phyloP scores from a whole-genome alignment of 2,329 filamentous ascomycete species.

The Didymella pinodella region DNA sequence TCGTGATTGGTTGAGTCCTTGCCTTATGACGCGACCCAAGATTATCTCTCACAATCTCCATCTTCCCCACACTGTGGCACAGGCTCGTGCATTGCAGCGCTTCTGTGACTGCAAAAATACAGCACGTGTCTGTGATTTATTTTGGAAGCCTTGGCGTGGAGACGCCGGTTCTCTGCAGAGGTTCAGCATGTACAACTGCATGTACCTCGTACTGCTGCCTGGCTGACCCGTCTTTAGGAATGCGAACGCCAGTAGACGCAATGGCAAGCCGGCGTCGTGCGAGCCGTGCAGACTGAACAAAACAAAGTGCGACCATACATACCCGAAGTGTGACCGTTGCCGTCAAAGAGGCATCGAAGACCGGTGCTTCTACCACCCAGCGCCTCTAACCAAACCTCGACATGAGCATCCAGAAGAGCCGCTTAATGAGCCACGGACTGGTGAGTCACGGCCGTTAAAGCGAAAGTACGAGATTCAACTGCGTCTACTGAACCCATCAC shows the following conservation, averaged over 20 bases:
- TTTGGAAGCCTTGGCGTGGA: slow-evolving; percentile 4
- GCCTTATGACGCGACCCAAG: slow-evolving; percentile 2
- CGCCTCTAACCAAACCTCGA: slow-evolving; percentile 44
- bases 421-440: slow-evolving; percentile 12
- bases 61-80: slow-evolving; percentile 11
- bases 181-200: slow-evolving; percentile 12
- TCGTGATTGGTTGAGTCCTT: slow-evolving; percentile 3
- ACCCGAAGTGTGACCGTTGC: slow-evolving; percentile 46
- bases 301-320: slow-evolving; percentile 44
- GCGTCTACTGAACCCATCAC: not conserved
- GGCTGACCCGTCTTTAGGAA: slow-evolving; percentile 31
- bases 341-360: slow-evolving; percentile 45
- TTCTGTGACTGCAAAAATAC: not conserved
- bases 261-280: slow-evolving; percentile 46
- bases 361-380: slow-evolving; percentile 47
- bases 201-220: slow-evolving; percentile 11
- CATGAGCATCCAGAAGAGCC: slow-evolving; percentile 12
- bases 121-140: not conserved
- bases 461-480: slow-evolving; percentile 33
- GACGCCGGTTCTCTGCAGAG: not conserved
- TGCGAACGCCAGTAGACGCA: slow-evolving; percentile 39
- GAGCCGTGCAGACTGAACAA: slow-evolving; percentile 48
- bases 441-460: slow-evolving; percentile 32
- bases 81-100: slow-evolving; percentile 10
- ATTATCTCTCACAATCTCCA: not conserved